Evolutionary conservation across 495 filamentous ascomycete species (phyloP).

Genomic region (Penicillium cosmopolitanum): DNA sequence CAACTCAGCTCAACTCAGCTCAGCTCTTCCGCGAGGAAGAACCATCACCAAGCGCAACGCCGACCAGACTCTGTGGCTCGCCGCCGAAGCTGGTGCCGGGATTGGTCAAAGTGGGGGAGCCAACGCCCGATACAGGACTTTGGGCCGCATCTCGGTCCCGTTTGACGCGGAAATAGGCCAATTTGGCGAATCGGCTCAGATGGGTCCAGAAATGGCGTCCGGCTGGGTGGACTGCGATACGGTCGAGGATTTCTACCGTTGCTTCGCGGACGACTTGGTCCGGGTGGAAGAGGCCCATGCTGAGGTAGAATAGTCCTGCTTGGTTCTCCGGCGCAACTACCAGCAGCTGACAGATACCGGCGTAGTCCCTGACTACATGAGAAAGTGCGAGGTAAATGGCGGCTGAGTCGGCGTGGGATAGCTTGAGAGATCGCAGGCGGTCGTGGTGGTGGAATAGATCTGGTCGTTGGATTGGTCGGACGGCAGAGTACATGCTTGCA

Average conservation of each 20-base stretch:
- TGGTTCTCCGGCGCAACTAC: conserved; percentile 84
- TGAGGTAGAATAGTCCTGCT: conserved; percentile 88
- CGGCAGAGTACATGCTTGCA: conserved; percentile 50
- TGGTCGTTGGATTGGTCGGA: conserved; percentile 77
- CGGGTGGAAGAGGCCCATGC: conserved; percentile 92
- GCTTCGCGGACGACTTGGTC: conserved; percentile 74
- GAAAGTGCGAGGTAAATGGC: conserved; percentile 82
- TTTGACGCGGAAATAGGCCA: conserved; percentile 71
- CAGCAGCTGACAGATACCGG: conserved; percentile 87
- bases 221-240: conserved; percentile 83
- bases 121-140: conserved; percentile 26
- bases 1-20: conserved; percentile 20
- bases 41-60: conserved; percentile 41
- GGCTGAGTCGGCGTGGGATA: conserved; percentile 68
- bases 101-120: conserved; percentile 14
- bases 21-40: conserved; percentile 25
- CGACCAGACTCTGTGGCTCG: conserved; percentile 44
- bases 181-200: conserved; percentile 84
- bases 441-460: conserved; percentile 93
- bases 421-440: conserved; percentile 75
- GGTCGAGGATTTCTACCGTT: conserved; percentile 78
- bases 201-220: conserved; percentile 91
- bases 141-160: conserved; percentile 60
- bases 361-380: conserved; percentile 77
- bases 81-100: conserved; percentile 30